Conservation (phyloP, 805 yeast genomes). For the Candida nemodendra region DNA sequence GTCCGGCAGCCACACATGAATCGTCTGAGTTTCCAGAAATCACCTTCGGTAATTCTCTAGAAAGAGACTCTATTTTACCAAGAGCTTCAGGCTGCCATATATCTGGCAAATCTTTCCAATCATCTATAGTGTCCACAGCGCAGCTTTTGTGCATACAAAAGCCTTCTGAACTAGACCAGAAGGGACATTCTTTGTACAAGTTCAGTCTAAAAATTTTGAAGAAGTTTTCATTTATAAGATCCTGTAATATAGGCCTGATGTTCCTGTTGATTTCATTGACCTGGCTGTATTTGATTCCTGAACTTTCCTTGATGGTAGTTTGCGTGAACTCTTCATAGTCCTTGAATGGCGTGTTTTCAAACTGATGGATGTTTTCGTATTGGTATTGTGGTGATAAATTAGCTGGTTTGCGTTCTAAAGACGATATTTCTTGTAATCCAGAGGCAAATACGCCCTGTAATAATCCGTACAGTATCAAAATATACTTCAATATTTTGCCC, state of each 20-base stretch:
- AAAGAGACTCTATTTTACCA: slow-evolving; percentile 45
- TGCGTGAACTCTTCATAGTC: slow-evolving; percentile 23
- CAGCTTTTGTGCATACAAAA: slow-evolving; percentile 86
- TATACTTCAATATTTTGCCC: too few relatives aligned
- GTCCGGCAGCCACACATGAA: slow-evolving; percentile 21
- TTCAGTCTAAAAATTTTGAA: slow-evolving; percentile 87
- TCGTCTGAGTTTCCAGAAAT: slow-evolving; percentile 32
- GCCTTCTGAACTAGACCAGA: slow-evolving; percentile 74
- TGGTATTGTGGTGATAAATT: slow-evolving; percentile 24
- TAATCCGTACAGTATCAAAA: too few relatives aligned
- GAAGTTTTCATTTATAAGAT: slow-evolving; percentile 70
- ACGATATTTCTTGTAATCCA: slow-evolving; percentile 17
- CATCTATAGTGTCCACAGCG: slow-evolving; percentile 82
- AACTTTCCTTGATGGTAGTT: slow-evolving; percentile 27
- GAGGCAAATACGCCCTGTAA: slow-evolving; percentile 5
- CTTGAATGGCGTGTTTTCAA: slow-evolving; percentile 31
- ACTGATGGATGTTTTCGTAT: slow-evolving; percentile 30
- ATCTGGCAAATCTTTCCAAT: slow-evolving; percentile 68
- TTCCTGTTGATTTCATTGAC: slow-evolving; percentile 50
- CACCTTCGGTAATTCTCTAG: slow-evolving; percentile 30
- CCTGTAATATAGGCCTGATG: slow-evolving; percentile 55
- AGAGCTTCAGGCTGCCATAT: slow-evolving; percentile 72
- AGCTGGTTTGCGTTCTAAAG: slow-evolving; percentile 25
- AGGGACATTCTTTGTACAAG: slow-evolving; percentile 79
- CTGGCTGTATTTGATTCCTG: slow-evolving; percentile 38